Evolutionary conservation across 2,329 filamentous ascomycete species (phyloP).

Genomic region (Cladophialophora yegresii): DNA sequence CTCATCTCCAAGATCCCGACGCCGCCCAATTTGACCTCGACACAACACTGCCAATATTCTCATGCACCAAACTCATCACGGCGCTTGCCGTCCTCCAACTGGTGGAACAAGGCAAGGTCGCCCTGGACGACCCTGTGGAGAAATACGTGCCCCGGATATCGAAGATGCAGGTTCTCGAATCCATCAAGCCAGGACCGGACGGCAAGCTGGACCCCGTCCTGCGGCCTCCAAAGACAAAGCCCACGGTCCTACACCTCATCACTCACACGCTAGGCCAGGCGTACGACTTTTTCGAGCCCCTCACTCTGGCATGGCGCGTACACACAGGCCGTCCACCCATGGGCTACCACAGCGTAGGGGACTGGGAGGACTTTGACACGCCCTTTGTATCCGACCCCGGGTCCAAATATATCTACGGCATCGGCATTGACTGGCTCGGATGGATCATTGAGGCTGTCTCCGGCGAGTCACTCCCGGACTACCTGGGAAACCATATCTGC

Average conservation of each 20-base stretch:
- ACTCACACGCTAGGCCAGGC: constrained; percentile 32
- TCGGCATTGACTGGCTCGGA: constrained; percentile 55
- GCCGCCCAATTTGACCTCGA: constrained; percentile 25
- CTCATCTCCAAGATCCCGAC: constrained; percentile 22
- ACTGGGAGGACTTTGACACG: constrained; percentile 23
- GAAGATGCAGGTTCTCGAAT: constrained; percentile 29
- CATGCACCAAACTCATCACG: constrained; percentile 34
- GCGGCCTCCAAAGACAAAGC: constrained; percentile 22
- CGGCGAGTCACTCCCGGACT: constrained; percentile 48
- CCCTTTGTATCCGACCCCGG: constrained; percentile 30
- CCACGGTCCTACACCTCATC: constrained; percentile 31
- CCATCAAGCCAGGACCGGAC: constrained; percentile 13
- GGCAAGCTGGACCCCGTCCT: constrained; percentile 17
- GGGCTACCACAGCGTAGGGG: constrained; percentile 13
- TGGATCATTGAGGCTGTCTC: constrained; percentile 51
- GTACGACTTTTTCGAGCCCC: constrained; percentile 32
- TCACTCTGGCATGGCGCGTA: constrained; percentile 24
- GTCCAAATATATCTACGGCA: constrained; percentile 31
- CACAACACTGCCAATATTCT: constrained; percentile 28
- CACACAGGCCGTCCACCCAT: constrained; percentile 13
- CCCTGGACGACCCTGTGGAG: constrained; percentile 32
- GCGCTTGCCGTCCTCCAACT: constrained; percentile 31
- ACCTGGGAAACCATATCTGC: constrained; percentile 52
- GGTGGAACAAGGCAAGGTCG: constrained; percentile 33
- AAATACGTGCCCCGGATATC: constrained; percentile 31